These are phyloP conservation scores for Scleroderma citrinum DNA, from an alignment of 768 basidiomycete species.

Conservation along the genomic window DNA sequence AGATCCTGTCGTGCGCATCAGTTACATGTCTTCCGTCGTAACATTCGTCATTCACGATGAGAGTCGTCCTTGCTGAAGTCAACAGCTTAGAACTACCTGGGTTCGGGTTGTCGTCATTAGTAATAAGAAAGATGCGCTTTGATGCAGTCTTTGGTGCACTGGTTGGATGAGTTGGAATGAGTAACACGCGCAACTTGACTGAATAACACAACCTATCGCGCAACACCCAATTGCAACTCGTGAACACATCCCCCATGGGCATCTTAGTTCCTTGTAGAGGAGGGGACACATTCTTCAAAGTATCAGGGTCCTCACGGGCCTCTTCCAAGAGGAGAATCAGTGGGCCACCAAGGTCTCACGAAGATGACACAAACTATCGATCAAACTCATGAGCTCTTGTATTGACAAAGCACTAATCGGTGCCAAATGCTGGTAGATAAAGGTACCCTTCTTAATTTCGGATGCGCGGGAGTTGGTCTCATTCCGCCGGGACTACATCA, in stretches of 20 bases:
- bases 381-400: conserved; percentile 66
- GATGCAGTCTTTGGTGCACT: conserved; percentile 84
- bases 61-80: conserved; percentile 66
- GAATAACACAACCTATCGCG: conserved; percentile 62
- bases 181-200: conserved; percentile 11
- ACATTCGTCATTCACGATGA: conserved; percentile 42
- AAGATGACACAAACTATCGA: conserved; percentile 54
- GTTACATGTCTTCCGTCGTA: not conserved
- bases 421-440: conserved; percentile 69
- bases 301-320: conserved; percentile 56
- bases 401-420: conserved; percentile 79
- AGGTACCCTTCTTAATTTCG: conserved; percentile 65
- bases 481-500: conserved; percentile 18
- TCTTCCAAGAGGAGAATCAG: conserved; percentile 34
- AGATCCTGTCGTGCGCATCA: conserved; percentile 54
- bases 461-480: conserved; percentile 36
- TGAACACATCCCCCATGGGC: conserved; percentile 86
- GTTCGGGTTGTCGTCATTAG: conserved; percentile 55
- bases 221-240: conserved; percentile 83
- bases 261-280: conserved; percentile 53
- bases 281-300: conserved; percentile 55
- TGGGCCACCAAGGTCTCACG: not conserved
- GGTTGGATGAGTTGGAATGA: not conserved
- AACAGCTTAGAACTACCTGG: conserved; percentile 52
- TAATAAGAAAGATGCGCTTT: conserved; percentile 92